phyloP scores from a whole-genome alignment of 805 yeast species.

The Isabelozyma rhagii region DNA sequence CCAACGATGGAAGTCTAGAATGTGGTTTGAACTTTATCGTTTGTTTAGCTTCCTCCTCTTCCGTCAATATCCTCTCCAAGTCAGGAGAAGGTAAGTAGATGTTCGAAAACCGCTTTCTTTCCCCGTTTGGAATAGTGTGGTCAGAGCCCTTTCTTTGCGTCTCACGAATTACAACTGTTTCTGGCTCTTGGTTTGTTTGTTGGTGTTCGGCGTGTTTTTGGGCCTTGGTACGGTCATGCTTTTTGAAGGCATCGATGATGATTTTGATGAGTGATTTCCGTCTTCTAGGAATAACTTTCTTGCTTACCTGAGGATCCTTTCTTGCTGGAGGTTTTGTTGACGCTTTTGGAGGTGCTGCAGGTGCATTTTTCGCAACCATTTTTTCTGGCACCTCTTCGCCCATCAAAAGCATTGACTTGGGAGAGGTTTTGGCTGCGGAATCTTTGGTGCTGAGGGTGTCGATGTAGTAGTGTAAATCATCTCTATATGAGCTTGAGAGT shows the following conservation, averaged over 20 bases:
- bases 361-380: background rate
- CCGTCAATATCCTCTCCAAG: constrained; percentile 5
- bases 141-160: constrained; percentile 8
- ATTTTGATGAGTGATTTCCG: background rate
- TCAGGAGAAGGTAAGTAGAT: constrained; percentile 23
- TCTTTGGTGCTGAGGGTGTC: background rate
- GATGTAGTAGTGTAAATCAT: constrained; percentile 12
- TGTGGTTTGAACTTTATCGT: background rate
- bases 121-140: constrained; percentile 22
- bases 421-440: too few species aligned
- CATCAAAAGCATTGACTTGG: background rate
- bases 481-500: constrained; percentile 15
- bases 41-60: background rate
- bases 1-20: background rate
- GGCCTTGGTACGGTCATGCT: background rate
- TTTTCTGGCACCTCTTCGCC: background rate
- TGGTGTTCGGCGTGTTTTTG: background rate
- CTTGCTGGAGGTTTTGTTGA: background rate
- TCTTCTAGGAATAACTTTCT: background rate
- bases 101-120: constrained; percentile 15
- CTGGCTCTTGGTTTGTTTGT: background rate
- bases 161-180: background rate
- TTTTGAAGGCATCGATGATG: constrained; percentile 1
- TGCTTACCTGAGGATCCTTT: background rate
- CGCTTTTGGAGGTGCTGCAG: background rate